These are phyloP conservation scores for Auxenochlorella pyrenoidosa DNA, from an alignment of 139 green algal species.

Conservation along the genomic window DNA sequence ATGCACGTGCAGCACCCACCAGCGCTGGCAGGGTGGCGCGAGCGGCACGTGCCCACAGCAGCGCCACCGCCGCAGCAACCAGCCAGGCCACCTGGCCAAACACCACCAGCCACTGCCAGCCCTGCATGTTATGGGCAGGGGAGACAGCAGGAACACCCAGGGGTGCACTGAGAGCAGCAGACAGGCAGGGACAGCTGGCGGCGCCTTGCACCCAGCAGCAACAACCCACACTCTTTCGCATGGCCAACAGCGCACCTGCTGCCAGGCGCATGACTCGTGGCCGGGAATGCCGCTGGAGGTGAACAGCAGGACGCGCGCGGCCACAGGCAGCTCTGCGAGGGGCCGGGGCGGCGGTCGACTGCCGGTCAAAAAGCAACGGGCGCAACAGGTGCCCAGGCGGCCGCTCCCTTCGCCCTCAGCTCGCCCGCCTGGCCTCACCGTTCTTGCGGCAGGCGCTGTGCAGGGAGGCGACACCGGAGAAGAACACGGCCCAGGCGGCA, in stretches of 20 bases:
- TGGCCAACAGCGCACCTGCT: not conserved
- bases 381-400: not conserved
- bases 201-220: not conserved
- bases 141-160: not conserved
- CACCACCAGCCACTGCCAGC: not conserved
- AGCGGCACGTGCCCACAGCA: not conserved
- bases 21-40: not conserved
- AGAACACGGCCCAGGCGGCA: constrained; percentile 10
- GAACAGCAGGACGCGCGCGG: not conserved
- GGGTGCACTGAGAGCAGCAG: not conserved
- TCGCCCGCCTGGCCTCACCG: not conserved
- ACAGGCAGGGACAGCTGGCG: not conserved
- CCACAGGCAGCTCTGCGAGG: not conserved
- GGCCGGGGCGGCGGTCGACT: not conserved
- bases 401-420: not conserved
- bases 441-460: not conserved
- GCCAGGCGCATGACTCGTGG: not conserved
- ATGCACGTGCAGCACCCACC: not conserved
- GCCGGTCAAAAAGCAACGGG: too few relatives aligned
- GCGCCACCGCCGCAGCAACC: not conserved
- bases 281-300: not conserved
- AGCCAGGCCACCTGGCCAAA: not conserved
- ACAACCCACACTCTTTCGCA: not conserved
- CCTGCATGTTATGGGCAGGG: not conserved
- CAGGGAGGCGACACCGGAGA: constrained; percentile 13